Evolutionary conservation across 116 monocot genomes (phyloP).

Genomic region (Phalaenopsis hybrid): DNA sequence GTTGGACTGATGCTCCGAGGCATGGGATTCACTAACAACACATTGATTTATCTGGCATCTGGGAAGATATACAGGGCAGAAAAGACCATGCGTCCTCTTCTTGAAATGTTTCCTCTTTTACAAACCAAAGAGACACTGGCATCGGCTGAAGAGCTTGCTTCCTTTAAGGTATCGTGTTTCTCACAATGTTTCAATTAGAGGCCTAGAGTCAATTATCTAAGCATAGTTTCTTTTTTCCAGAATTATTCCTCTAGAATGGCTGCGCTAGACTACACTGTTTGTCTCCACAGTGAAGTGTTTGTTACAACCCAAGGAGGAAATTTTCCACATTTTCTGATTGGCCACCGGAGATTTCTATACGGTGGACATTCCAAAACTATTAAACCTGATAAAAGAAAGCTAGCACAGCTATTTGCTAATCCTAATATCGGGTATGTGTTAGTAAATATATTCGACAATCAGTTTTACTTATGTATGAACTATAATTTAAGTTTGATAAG

Average conservation of each 20-base stretch:
- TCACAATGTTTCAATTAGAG: background rate
- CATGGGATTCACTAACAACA: conserved; percentile 85
- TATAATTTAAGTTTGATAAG: background rate
- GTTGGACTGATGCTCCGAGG: conserved; percentile 94
- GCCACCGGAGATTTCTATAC: conserved; percentile 73
- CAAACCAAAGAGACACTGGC: conserved; percentile 87
- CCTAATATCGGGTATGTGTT: conserved; percentile 60
- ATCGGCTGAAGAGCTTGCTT: conserved; percentile 77
- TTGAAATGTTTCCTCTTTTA: conserved; percentile 91
- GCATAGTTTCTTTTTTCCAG: conserved; percentile 20
- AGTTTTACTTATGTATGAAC: background rate
- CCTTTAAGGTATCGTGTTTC: conserved; percentile 58
- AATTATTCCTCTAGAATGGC: conserved; percentile 92
- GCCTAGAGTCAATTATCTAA: conserved; percentile 1
- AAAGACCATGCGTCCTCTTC: conserved; percentile 70
- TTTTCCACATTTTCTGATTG: conserved; percentile 83
- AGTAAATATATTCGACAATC: background rate
- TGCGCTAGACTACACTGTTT: conserved; percentile 84
- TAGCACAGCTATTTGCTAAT: conserved; percentile 72
- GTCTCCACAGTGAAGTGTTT: conserved; percentile 88
- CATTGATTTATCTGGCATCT: conserved; percentile 82
- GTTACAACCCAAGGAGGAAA: conserved; percentile 95
- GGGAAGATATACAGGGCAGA: conserved; percentile 84
- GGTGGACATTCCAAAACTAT: conserved; percentile 86
- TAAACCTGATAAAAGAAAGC: conserved; percentile 83